Evolutionary conservation across 805 yeast genomes (phyloP), one percentile per base, ranked within the genome.

Genomic region (Saccharomycopsis malanga): DNA sequence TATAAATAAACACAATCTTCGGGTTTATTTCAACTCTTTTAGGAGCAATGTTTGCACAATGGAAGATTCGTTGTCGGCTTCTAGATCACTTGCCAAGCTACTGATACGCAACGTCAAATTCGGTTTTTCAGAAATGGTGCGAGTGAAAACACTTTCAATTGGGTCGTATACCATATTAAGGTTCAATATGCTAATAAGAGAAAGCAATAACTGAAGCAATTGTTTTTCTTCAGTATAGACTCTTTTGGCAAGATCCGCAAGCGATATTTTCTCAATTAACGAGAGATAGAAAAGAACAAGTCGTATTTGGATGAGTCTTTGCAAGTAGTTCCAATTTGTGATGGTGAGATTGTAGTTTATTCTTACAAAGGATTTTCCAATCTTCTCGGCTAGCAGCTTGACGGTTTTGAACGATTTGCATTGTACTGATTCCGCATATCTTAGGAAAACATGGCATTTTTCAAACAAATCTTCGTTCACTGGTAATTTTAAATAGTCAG

Each of bases 281-380:
- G 70, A 63, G 2, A 70, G 53, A 42, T 67, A 70, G 3, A 60
- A 53, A 3, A 58, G 39, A 43, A 61, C 62, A 2, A 59, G 55
- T 49, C 62, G 65, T 34, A 58, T 55, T 46, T 67, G 55, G 20
- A 67, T 44, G 2, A 55, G 49, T n/a, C 56, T 50, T 39, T 49
- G 50, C 23, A 66, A 52, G 18, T 49, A 51, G 3, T 44, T 23
- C 58, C 64, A 65, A 3, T 55, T 54, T 20, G 46, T 52, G 1
- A 40, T 34, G 24, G 62, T 36, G 44, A 65, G n/a, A 25, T 24
- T 24, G 17, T 39, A 60, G 18, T 39, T 51, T 24, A 59, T 61
- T 21, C 54, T 50, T 22, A 50, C 38, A 39, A 53, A 54, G 25
- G 55, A 55, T 2, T 35, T 23, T 0, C 49, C 37, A 5, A 57